A percentile compares a stretch with the other conserved stretches of the same genome.
These are phyloP conservation scores for Cyanidioschyzon merolae DNA, from an alignment of 23 red algal species.

Conservation along the genomic window DNA sequence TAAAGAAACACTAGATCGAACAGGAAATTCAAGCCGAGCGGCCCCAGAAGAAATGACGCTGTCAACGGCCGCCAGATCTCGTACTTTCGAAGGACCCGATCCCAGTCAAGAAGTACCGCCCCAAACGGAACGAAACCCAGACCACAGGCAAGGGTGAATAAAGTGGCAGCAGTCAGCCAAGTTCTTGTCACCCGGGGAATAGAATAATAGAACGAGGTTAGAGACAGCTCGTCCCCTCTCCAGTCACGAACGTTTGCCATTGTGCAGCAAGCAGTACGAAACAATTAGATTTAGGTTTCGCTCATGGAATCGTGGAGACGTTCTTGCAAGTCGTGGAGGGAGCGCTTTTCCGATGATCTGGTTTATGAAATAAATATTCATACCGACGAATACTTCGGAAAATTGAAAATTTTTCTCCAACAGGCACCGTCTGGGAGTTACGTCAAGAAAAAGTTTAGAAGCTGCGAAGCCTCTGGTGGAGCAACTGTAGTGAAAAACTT, in stretches of 20 bases:
- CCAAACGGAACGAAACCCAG: conserved; percentile 27
- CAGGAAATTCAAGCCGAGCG: conserved; percentile 58
- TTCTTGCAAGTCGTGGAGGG: not conserved
- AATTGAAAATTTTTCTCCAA: not conserved
- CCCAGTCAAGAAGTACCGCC: conserved; percentile 45
- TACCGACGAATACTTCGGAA: not conserved
- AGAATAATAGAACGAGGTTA: not conserved
- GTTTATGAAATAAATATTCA: not conserved
- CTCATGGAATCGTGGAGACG: not conserved
- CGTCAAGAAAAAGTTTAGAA: too few relatives aligned
- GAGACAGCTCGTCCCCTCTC: not conserved
- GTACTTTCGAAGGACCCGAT: conserved; percentile 22
- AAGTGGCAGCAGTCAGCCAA: not conserved
- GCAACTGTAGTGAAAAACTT: not conserved
- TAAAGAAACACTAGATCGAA: conserved; percentile 66
- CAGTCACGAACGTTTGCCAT: not conserved
- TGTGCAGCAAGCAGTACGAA: not conserved
- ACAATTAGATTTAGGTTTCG: not conserved
- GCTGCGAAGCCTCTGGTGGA: too few relatives aligned
- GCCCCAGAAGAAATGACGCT: conserved; percentile 44
- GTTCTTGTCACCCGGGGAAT: not conserved
- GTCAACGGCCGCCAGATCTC: conserved; percentile 68
- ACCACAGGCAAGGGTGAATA: conserved; percentile 41
- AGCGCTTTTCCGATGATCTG: conserved; percentile 3
- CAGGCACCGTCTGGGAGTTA: not conserved